Base-by-base conservation (phyloP, 768 basidiomycete genomes). In the Pseudohyphozyma bogoriensis region DNA sequence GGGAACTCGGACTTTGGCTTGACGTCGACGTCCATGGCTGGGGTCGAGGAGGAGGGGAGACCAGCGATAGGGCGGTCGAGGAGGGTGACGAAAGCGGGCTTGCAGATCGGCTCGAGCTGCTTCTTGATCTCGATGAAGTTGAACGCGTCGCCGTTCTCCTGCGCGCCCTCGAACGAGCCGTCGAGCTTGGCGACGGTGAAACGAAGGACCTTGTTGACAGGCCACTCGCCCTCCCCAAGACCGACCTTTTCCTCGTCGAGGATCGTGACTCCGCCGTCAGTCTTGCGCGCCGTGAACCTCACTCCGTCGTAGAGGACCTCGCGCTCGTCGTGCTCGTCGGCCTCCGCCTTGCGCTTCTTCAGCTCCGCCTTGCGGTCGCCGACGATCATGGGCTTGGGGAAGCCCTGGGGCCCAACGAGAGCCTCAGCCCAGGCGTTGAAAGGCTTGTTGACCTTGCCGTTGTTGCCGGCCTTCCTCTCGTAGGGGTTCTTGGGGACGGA, bases 321-420 rank as follows among this genome's bases (percentile, higher is more conserved):
- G 28, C 62, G 59, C 33, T 71, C 71, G 58, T 74, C 76, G 28
- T 49, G 16, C 28, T 9, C 16, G 9, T 49, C 22, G 45, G 24
- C 47, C 13, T 79, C 78, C 28, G 77, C 78, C 60, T 78, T 79
- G 15, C 66, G 66, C 69, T 60, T 69, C 81, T 49, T 81, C 80
- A 44, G 59, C 29, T 54, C 62, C 60, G 84, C 81, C 55, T 89
- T 89, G 20, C 87, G 88, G 69, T 89, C 83, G 75, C 89, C 89
- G 7, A 28, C 22, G 13, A 37, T 36, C 33, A 26, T 37, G 22
- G n/a, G n/a, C 51, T 47, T 47, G 56, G 42, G 76, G 55, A 60
- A 54, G n/a, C 66, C 66, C 42, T 47, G 8, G 18, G 57, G 50
- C 44, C 58, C 57, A 46, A 67, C 42, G 54, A 67, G 62, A 13